Percentiles rank a stretch among this genome's conserved stretches.
phyloP scores from a whole-genome alignment of 352 stramenopile species.

The Phytophthora sojae region DNA sequence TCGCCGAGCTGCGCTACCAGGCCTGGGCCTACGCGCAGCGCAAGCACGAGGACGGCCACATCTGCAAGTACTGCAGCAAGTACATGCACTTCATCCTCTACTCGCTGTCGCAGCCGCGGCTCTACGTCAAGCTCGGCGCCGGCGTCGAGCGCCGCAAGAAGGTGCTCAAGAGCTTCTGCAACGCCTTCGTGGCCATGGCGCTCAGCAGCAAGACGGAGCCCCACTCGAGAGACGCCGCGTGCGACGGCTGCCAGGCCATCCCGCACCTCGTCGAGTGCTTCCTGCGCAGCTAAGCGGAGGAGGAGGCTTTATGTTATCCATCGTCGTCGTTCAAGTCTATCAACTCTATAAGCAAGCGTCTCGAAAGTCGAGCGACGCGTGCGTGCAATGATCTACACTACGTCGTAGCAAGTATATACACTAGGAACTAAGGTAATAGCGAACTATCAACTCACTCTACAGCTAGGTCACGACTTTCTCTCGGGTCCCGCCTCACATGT shows the following conservation, averaged over 20 bases:
- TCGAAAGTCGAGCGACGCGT: conserved; percentile 1
- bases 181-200: conserved; percentile 54
- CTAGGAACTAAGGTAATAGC: conserved; percentile 15
- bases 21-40: conserved; percentile 49
- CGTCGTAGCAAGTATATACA: conserved; percentile 15
- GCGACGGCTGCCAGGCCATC: conserved; percentile 48
- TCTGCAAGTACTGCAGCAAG: conserved; percentile 56
- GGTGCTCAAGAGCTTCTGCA: conserved; percentile 48
- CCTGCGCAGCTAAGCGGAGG: conserved; percentile 26
- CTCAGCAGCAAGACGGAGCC: conserved; percentile 40
- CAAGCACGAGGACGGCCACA: conserved; percentile 43
- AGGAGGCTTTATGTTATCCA: not conserved
- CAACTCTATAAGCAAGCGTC: conserved; percentile 23
- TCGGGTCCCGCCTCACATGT: not conserved
- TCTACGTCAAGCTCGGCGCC: conserved; percentile 46
- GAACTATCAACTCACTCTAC: not conserved
- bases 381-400: conserved; percentile 5
- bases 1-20: conserved; percentile 51
- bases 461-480: not conserved
- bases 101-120: conserved; percentile 46
- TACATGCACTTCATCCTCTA: conserved; percentile 69
- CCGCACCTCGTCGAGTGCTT: conserved; percentile 53
- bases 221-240: conserved; percentile 33
- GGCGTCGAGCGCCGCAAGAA: conserved; percentile 46
- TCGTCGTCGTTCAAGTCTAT: not conserved